phyloP scores from a whole-genome alignment of 2,329 filamentous ascomycete genomes.

The Trichoderma brevicompactum region DNA sequence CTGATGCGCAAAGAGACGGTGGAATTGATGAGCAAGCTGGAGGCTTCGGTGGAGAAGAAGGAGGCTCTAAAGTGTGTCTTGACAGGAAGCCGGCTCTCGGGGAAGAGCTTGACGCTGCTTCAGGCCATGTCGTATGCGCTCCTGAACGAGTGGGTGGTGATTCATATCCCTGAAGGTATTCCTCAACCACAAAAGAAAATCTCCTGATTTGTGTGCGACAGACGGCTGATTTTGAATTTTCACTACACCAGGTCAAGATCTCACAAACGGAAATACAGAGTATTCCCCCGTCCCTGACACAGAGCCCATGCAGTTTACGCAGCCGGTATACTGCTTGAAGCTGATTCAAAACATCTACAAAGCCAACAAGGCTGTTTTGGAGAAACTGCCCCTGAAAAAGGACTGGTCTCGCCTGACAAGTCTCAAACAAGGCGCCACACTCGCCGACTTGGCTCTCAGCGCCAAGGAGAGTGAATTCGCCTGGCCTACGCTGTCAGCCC shows the following conservation, averaged over 20 bases:
- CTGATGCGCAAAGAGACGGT: constrained; percentile 80
- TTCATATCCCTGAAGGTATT: constrained; percentile 87
- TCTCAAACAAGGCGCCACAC: constrained; percentile 60
- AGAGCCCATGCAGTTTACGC: constrained; percentile 67
- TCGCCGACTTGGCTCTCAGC: constrained; percentile 71
- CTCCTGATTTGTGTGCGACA: background rate
- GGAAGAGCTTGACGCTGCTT: constrained; percentile 85
- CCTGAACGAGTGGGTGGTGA: constrained; percentile 83
- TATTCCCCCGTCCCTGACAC: constrained; percentile 72
- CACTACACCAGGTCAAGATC: constrained; percentile 64
- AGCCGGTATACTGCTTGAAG: constrained; percentile 75
- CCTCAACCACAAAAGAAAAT: background rate
- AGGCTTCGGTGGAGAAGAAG: constrained; percentile 56
- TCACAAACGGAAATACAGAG: constrained; percentile 78
- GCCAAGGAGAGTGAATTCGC: constrained; percentile 76
- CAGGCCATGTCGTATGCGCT: constrained; percentile 84
- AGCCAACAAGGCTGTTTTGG: constrained; percentile 71
- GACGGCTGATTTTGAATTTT: background rate
- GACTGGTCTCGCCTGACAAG: constrained; percentile 51
- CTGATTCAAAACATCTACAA: constrained; percentile 74
- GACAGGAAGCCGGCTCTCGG: constrained; percentile 72
- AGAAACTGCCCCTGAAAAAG: constrained; percentile 50
- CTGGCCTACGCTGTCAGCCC: constrained; percentile 77
- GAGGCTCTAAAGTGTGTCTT: constrained; percentile 68
- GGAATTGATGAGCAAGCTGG: constrained; percentile 67